Evolutionary conservation across 2,329 filamentous ascomycete species (phyloP), one percentile per base, ranked within the genome.

Genomic region (Apiospora aurea): DNA sequence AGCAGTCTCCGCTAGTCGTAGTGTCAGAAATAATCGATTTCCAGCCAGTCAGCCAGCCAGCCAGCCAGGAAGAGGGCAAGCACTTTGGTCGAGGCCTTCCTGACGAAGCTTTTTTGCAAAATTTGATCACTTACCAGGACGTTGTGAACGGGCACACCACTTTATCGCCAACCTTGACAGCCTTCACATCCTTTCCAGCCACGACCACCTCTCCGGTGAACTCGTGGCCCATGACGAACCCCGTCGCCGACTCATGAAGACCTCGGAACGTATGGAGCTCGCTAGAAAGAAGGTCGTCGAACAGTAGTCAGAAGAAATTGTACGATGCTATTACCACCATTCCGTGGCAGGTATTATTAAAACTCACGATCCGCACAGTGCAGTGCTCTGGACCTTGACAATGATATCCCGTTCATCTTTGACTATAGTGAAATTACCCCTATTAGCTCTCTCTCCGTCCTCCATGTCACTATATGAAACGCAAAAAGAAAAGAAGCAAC

Each of bases 231-330:
- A 91, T 91, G 71, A 90, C 87, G 76, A 89, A 90, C 38, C 87
- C 89, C 0, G 92, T 89, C 0, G 82, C 86, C 8, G 91, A 92
- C 34, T 90, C 87, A 79, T 97, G 91, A 77, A 94, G 92, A 47
- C 95, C 95, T 66, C 95, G 92, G 83, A 92, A 97, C 70, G 94
- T 91, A 82, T 97, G 95, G 49, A 97, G 86, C 79, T 97, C 95
- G 78, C 93, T 95, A 61, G n/a, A 13, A 13, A 13, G 5, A 14
- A 34, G 67, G 43, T 13, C 1, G 8, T 34, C 13, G 18, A 26
- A 21, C 34, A 34, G 13, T n/a, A 69, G 29, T n/a, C 18, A 34
- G 47, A 38, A 18, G 7, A 29, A 26, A 14, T n/a, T 26, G 16
- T 67, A 44, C 43, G 26, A 57, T 57, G 26, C 11, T n/a, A 57